Percentiles rank a stretch among this genome's conserved stretches.
These are phyloP conservation scores for Chlorella sp. DNA, from an alignment of 139 green algal species.

Conservation along the genomic window DNA sequence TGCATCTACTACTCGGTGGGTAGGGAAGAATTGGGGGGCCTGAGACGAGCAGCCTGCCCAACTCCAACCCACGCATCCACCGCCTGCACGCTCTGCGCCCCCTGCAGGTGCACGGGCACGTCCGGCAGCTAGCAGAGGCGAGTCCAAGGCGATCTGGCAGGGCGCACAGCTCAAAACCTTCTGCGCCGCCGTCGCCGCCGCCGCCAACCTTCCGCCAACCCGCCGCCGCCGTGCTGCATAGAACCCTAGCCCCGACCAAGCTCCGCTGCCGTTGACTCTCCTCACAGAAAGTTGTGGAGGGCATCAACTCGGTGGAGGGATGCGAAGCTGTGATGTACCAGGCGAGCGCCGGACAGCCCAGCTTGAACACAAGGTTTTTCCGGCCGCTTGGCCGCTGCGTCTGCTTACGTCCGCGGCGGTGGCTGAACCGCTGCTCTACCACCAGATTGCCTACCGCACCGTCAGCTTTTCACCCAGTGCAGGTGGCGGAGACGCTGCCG, in stretches of 20 bases:
- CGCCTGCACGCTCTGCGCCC: too few species aligned
- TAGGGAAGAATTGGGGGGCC: too few species aligned
- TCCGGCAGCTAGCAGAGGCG: background rate
- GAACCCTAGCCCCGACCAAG: background rate
- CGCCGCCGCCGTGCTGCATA: background rate
- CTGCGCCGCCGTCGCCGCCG: background rate
- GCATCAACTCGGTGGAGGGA: constrained; percentile 38
- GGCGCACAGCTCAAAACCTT: background rate
- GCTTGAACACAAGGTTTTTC: too few species aligned
- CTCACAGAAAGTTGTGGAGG: constrained; percentile 26
- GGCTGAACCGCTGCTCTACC: too few species aligned
- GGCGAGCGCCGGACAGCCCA: background rate
- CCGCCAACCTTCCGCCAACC: too few species aligned
- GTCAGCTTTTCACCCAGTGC: background rate
- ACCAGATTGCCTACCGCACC: too few species aligned
- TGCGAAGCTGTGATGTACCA: constrained; percentile 43
- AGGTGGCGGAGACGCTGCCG: constrained; percentile 63
- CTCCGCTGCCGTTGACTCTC: background rate
- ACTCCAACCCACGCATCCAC: too few species aligned
- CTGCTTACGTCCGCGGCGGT: too few species aligned
- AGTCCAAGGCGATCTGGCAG: background rate
- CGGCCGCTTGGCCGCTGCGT: too few species aligned
- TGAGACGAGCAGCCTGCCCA: too few species aligned
- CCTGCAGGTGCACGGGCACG: too few species aligned
- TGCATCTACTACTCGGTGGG: too few species aligned